Evolutionary conservation across 257 asterid species (phyloP).

Genomic region (Orobanche coerulescens): DNA sequence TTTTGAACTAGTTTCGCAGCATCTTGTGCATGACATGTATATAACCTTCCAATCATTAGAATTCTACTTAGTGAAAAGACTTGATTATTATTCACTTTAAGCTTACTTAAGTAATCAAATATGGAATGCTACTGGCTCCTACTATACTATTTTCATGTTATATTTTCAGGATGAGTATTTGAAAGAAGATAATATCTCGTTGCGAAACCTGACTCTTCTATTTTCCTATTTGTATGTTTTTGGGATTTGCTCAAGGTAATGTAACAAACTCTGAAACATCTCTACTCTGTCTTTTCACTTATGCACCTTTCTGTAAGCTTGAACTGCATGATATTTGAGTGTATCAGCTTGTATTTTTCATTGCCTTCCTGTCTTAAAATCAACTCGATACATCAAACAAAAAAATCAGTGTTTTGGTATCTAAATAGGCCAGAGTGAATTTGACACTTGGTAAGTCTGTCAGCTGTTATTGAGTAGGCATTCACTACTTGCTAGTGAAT

Average conservation of each 20-base stretch:
- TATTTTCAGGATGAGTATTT: slow-evolving; percentile 69
- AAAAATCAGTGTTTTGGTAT: not conserved
- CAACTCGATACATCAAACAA: not conserved
- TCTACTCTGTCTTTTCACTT: no score
- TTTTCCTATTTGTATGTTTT: slow-evolving; percentile 65
- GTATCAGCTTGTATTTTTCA: no score
- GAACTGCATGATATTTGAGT: no score
- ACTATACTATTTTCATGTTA: slow-evolving; percentile 19
- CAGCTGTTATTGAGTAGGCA: not conserved
- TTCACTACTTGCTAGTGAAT: no score
- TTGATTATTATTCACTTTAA: not conserved
- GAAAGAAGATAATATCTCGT: slow-evolving; percentile 80
- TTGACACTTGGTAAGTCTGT: not conserved
- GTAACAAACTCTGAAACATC: no score
- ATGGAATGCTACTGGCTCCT: not conserved
- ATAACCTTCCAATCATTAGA: not conserved
- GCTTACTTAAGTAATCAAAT: slow-evolving; percentile 9
- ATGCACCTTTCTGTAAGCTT: no score
- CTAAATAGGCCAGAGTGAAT: slow-evolving; percentile 12
- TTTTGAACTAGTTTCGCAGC: not conserved
- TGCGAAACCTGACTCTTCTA: slow-evolving; percentile 72
- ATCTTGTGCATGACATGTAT: slow-evolving; percentile 5
- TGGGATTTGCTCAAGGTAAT: no score
- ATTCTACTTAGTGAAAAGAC: no score
- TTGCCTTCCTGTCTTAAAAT: slow-evolving; percentile 29